These are phyloP conservation scores for Cochlearia excelsa DNA, from an alignment of 345 rosid species.

Conservation along the genomic window DNA sequence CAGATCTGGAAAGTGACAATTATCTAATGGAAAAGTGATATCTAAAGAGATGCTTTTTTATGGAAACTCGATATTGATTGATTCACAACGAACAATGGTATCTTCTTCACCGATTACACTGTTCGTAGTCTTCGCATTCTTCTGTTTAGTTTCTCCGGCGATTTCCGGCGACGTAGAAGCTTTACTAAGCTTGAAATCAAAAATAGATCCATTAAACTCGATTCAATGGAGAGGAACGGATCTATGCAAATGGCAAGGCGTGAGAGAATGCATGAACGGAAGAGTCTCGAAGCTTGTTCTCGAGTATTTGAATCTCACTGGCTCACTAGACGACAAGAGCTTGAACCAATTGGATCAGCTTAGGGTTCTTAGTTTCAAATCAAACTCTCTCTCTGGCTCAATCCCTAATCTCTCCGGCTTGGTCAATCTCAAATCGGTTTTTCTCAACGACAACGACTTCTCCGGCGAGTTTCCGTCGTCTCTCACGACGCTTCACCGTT, in stretches of 20 bases:
- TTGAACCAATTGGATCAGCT: constrained; percentile 74
- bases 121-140: constrained; percentile 22
- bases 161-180: constrained; percentile 60
- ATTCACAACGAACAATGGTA: constrained; percentile 30
- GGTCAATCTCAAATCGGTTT: constrained; percentile 75
- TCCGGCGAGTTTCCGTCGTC: constrained; percentile 73
- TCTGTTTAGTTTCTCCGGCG: constrained; percentile 43
- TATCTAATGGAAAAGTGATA: constrained; percentile 18
- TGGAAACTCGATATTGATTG: constrained; percentile 29
- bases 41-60: constrained; percentile 5
- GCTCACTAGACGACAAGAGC: constrained; percentile 47
- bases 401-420: constrained; percentile 66
- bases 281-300: constrained; percentile 81
- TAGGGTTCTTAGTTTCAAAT: constrained; percentile 84
- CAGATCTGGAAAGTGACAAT: constrained; percentile 35
- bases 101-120: constrained; percentile 31
- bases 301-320: constrained; percentile 63
- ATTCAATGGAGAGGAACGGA: constrained; percentile 59
- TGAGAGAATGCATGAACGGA: constrained; percentile 67
- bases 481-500: constrained; percentile 60
- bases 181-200: constrained; percentile 62
- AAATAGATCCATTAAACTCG: constrained; percentile 55
- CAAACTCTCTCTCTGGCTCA: constrained; percentile 72
- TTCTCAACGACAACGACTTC: constrained; percentile 63
- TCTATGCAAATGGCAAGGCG: constrained; percentile 74